Percentiles rank a stretch among this genome's conserved stretches.
Conservation (phyloP, 345 rosid species). For the Gossypium rotundifolium region DNA sequence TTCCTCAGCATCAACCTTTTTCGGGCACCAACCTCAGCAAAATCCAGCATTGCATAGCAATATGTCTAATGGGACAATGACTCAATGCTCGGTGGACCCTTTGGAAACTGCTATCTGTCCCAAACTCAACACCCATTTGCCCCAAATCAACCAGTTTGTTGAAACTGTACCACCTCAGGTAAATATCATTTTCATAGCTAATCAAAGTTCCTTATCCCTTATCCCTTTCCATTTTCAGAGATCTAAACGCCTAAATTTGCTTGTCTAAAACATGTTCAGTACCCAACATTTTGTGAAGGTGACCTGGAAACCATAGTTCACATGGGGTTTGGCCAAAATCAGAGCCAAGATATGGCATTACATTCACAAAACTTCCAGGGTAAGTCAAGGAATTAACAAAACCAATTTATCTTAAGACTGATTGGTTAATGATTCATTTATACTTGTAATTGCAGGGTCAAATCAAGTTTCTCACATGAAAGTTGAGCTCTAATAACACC, state of each 20-base stretch:
- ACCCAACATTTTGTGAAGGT: slow-evolving; percentile 50
- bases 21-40: slow-evolving; percentile 38
- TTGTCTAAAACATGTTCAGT: slow-evolving; percentile 28
- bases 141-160: neutral
- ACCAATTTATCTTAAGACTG: neutral
- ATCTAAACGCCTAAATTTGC: slow-evolving; percentile 2
- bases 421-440: neutral
- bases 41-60: slow-evolving; percentile 27
- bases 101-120: neutral
- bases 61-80: neutral
- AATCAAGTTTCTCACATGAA: slow-evolving; percentile 46
- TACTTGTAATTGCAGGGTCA: slow-evolving; percentile 41
- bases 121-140: slow-evolving; percentile 32
- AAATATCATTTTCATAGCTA: neutral
- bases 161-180: neutral
- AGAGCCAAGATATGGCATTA: slow-evolving; percentile 22
- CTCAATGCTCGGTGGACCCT: slow-evolving; percentile 35
- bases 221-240: neutral
- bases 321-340: slow-evolving; percentile 62
- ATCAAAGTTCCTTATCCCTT: too few species aligned
- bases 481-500: slow-evolving; percentile 43
- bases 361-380: slow-evolving; percentile 31
- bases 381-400: slow-evolving; percentile 11
- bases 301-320: slow-evolving; percentile 74
- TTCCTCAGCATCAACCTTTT: slow-evolving; percentile 51